Evolutionary conservation across 768 basidiomycete genomes (phyloP).

Genomic region (Mycena rosella): DNA sequence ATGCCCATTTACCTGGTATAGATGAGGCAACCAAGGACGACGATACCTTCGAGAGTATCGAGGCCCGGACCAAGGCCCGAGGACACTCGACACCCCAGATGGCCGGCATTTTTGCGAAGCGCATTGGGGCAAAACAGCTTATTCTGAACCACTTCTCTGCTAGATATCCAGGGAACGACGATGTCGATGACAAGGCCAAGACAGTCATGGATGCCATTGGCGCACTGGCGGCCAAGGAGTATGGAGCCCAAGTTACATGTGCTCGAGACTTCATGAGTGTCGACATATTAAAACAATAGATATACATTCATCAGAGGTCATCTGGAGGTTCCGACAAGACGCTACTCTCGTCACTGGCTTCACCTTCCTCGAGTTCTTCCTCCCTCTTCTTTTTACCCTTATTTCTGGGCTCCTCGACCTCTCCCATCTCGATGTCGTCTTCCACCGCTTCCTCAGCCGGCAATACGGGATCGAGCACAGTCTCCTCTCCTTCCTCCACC

Average conservation of each 20-base stretch:
- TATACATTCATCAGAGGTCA: slow-evolving; percentile 47
- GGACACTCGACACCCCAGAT: slow-evolving; percentile 95
- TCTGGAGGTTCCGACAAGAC: slow-evolving; percentile 84
- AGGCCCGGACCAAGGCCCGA: slow-evolving; percentile 74
- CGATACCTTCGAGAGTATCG: slow-evolving; percentile 74
- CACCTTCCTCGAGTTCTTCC: slow-evolving; percentile 89
- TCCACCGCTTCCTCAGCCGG: slow-evolving; percentile 38
- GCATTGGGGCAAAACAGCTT: slow-evolving; percentile 70
- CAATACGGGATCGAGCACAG: slow-evolving; percentile 35
- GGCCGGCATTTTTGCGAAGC: slow-evolving; percentile 85
- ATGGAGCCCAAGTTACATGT: slow-evolving; percentile 70
- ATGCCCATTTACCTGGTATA: slow-evolving; percentile 80
- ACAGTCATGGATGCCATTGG: slow-evolving; percentile 75
- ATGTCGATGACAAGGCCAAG: slow-evolving; percentile 60
- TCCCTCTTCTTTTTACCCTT: slow-evolving; percentile 67
- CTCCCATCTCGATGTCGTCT: slow-evolving; percentile 91
- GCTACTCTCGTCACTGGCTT: slow-evolving; percentile 67
- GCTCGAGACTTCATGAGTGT: slow-evolving; percentile 83
- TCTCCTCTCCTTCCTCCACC: slow-evolving; percentile 59
- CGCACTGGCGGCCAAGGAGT: slow-evolving; percentile 65
- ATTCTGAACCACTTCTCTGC: slow-evolving; percentile 90
- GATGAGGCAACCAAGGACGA: slow-evolving; percentile 68
- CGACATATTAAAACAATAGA: slow-evolving; percentile 47
- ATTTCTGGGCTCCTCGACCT: slow-evolving; percentile 80
- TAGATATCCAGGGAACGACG: slow-evolving; percentile 78